These are phyloP conservation scores for Grigorovia jiainica DNA, from an alignment of 805 yeast species.

Conservation along the genomic window DNA sequence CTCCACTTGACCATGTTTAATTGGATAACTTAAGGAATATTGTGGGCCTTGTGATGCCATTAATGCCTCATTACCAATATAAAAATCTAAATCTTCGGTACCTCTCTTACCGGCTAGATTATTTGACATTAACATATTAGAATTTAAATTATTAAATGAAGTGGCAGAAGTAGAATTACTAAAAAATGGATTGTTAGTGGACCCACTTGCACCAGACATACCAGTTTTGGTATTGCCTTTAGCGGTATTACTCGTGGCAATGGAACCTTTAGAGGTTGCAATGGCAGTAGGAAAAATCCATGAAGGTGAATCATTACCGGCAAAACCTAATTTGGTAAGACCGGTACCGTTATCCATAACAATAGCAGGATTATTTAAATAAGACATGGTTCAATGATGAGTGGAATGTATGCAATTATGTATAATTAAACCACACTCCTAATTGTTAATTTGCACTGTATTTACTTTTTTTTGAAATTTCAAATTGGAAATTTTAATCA, in stretches of 20 bases:
- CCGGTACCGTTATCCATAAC: slow-evolving; percentile 99
- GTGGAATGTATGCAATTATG: not conserved
- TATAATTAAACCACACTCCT: no score
- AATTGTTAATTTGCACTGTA: no score
- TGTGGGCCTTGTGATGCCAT: slow-evolving; percentile 86
- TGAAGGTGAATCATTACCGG: slow-evolving; percentile 97
- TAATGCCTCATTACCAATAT: slow-evolving; percentile 91
- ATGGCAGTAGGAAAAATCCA: slow-evolving; percentile 97
- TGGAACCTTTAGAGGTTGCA: slow-evolving; percentile 46
- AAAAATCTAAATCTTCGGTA: slow-evolving; percentile 88
- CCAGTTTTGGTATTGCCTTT: slow-evolving; percentile 30
- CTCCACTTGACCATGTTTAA: slow-evolving; percentile 95
- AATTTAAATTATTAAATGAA: slow-evolving; percentile 20
- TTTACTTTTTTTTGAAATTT: no score
- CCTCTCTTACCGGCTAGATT: slow-evolving; percentile 66
- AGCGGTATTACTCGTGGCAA: slow-evolving; percentile 21
- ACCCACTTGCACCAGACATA: slow-evolving; percentile 16
- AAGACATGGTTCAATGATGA: slow-evolving; percentile 35
- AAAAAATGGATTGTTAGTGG: slow-evolving; percentile 20
- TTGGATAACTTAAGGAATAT: slow-evolving; percentile 83
- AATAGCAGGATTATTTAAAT: slow-evolving; percentile 79
- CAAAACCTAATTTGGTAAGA: slow-evolving; percentile 92
- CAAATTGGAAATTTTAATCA: not conserved
- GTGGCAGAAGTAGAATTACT: slow-evolving; percentile 32
- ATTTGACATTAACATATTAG: slow-evolving; percentile 24